phyloP scores from a whole-genome alignment of 1,284 basidiomycete species.

The Neonothopanus nambi region DNA sequence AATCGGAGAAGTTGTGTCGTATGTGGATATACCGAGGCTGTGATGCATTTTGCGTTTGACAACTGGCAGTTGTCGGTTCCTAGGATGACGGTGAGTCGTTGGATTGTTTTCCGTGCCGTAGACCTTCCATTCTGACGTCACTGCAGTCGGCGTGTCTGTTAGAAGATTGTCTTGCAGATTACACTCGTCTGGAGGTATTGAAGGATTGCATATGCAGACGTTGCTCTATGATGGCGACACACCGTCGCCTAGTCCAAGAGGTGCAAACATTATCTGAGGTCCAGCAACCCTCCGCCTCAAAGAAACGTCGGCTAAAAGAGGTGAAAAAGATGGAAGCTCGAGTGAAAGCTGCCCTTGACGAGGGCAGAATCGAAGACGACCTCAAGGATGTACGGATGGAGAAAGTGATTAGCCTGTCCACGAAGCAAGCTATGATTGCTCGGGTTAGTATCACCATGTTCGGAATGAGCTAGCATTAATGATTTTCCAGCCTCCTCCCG shows the following conservation, averaged over 20 bases:
- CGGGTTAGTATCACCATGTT: slow-evolving; percentile 51
- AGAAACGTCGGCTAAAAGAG: slow-evolving; percentile 74
- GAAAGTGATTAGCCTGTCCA: slow-evolving; percentile 75
- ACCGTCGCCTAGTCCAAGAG: slow-evolving; percentile 58
- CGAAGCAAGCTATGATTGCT: slow-evolving; percentile 86
- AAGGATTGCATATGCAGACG: slow-evolving; percentile 84
- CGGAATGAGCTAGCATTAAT: slow-evolving; percentile 3
- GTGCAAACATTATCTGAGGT: slow-evolving; percentile 52
- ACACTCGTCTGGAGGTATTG: slow-evolving; percentile 79
- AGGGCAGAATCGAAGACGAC: slow-evolving; percentile 79
- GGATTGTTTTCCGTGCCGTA: background rate
- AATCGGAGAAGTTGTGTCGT: slow-evolving; percentile 79
- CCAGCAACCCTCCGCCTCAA: slow-evolving; percentile 51
- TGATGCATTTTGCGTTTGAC: slow-evolving; percentile 85
- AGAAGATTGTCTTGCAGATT: slow-evolving; percentile 76
- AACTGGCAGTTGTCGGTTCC: slow-evolving; percentile 81
- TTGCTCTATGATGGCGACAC: slow-evolving; percentile 77
- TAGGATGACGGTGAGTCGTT: slow-evolving; percentile 48
- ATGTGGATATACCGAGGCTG: slow-evolving; percentile 87
- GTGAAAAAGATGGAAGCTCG: slow-evolving; percentile 60
- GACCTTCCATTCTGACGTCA: slow-evolving; percentile 12
- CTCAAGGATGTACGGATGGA: slow-evolving; percentile 75
- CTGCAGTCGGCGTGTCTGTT: slow-evolving; percentile 57
- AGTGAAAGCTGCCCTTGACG: slow-evolving; percentile 66
- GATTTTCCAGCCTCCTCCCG: slow-evolving; percentile 66